Evolutionary conservation across 352 stramenopile genomes (phyloP), one percentile per base, ranked within the genome.

Genomic region (Globisporangium splendens): DNA sequence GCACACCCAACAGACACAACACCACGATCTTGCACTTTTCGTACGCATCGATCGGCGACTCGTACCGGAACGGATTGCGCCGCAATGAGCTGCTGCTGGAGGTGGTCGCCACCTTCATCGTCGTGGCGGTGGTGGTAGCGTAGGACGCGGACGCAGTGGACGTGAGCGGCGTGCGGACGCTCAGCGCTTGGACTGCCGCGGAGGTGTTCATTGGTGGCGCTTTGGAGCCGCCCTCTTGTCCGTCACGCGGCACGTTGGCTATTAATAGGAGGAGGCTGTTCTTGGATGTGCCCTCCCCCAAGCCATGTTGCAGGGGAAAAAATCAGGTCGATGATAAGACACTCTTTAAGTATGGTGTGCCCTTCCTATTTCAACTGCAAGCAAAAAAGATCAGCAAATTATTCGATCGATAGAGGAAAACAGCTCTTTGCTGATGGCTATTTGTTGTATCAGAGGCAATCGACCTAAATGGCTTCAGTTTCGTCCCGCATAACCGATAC

Each of bases 1-100:
- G 80, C 18, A 90, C 59, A 24, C 73, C 73, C 13, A 88, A 54
- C 2, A 83, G 56, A 61, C 80, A 88, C 54, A 87, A 53, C 12
- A 79, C 8, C 6, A 62, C 48, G 56, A 85, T 86, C 72, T 90
- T 90, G 64, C 65, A 28, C 41, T 56, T 69, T 56, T 90, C 80
- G 69, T 87, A 87, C 49, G 55, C 61, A 58, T 81, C 71, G 51
- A 85, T 70, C 15, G 63, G 77, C 18, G 75, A 75, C 18, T 71
- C 65, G 65, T 90, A 87, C 28, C 63, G 70, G 68, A 90, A 90
- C 41, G 80, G 77, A 50, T 89, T 90, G 28, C 54, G 56, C 53
- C 44, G 59, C 31, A 64, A 24, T 5, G 43, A 3, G 11, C 14
- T 18, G 46, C 17, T 43, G 7, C 20, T 38, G 24, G n/a, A n/a